Conservation (phyloP, 202 grass and related monocot genomes). For the Bolboschoenoplectus hybrid region DNA sequence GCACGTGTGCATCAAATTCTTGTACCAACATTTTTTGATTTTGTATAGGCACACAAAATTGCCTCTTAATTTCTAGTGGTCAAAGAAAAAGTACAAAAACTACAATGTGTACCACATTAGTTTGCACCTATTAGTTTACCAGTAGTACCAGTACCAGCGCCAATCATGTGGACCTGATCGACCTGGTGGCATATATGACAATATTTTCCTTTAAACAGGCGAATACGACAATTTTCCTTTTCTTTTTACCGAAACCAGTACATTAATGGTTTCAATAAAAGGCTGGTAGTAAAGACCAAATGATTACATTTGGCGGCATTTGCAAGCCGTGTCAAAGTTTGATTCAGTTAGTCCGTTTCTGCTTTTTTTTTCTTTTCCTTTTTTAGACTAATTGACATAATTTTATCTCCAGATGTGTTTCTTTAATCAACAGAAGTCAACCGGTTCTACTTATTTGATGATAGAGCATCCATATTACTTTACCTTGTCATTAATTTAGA, state of each 20-base stretch:
- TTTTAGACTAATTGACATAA: background rate
- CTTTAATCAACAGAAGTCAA: constrained; percentile 20
- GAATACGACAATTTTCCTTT: background rate
- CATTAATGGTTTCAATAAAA: constrained; percentile 5
- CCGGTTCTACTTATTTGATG: constrained; percentile 8
- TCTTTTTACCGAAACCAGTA: constrained; percentile 1
- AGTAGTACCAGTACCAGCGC: constrained; percentile 1
- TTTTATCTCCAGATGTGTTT: background rate
- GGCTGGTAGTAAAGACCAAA: background rate
- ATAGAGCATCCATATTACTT: constrained; percentile 16
- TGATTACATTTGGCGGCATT: constrained; percentile 27
- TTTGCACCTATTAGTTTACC: background rate
- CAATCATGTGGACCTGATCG: background rate
- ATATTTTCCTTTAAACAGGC: constrained; percentile 24
- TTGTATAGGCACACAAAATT: background rate
- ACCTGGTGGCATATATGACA: background rate
- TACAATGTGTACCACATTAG: background rate
- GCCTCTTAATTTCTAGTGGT: constrained; percentile 9
- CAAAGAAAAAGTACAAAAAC: background rate
- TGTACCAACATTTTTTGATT: background rate
- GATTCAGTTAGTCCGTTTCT: background rate
- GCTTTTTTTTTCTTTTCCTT: background rate
- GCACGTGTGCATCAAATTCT: background rate
- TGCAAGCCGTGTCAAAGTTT: background rate
- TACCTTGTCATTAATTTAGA: background rate